Conservation (phyloP, 2,329 filamentous ascomycete genomes). For the Aspergillus floridensis region DNA sequence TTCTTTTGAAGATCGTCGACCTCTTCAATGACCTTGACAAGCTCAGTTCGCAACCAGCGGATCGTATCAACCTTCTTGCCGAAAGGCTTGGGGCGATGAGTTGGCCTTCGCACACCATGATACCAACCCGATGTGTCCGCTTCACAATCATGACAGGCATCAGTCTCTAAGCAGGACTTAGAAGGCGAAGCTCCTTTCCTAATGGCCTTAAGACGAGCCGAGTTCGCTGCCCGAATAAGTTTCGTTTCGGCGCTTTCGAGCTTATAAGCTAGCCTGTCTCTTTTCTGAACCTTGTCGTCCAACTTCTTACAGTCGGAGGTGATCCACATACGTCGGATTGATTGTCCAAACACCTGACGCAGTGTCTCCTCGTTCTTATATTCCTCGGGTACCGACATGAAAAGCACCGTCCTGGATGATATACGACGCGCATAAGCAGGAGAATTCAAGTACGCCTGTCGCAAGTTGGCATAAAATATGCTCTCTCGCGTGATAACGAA, state of each 20-base stretch:
- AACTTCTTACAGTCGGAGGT: constrained; percentile 73
- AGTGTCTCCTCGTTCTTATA: constrained; percentile 74
- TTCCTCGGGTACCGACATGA: constrained; percentile 75
- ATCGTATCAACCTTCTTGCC: constrained; percentile 90
- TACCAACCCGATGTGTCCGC: constrained; percentile 26
- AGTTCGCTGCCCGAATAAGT: constrained; percentile 75
- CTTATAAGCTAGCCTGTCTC: constrained; percentile 72
- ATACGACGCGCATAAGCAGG: constrained; percentile 79
- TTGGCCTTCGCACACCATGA: constrained; percentile 60
- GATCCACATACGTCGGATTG: constrained; percentile 82
- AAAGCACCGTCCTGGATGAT: constrained; percentile 83
- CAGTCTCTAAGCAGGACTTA: constrained; percentile 8
- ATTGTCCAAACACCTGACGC: constrained; percentile 73
- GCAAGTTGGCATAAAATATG: constrained; percentile 85
- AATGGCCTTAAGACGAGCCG: constrained; percentile 61
- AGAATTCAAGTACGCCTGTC: constrained; percentile 85
- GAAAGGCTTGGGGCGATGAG: constrained; percentile 68
- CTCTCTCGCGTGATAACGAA: constrained; percentile 83
- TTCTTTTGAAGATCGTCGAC: constrained; percentile 64
- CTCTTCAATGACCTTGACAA: constrained; percentile 68
- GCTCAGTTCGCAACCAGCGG: constrained; percentile 73
- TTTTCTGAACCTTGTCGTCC: constrained; percentile 72
- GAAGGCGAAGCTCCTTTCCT: constrained; percentile 25
- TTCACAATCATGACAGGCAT: constrained; percentile 31
- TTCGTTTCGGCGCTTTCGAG: constrained; percentile 86